Conservation (phyloP, 2,329 filamentous ascomycete genomes). For the Neurospora sp. region DNA sequence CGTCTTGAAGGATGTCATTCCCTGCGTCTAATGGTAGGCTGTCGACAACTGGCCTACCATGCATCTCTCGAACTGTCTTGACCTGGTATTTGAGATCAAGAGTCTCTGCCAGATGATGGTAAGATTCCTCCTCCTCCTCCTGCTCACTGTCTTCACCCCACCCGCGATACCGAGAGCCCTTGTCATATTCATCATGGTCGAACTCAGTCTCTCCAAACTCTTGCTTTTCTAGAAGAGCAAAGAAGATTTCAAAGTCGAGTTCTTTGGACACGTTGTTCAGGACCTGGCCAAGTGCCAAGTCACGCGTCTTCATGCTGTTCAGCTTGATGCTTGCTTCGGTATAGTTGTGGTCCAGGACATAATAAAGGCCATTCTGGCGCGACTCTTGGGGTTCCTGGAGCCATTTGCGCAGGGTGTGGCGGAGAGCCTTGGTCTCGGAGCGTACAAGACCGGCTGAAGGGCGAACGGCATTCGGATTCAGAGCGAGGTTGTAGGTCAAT, state of each 20-base stretch:
- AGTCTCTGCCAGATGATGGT: conserved; percentile 6
- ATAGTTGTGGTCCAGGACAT: conserved; percentile 26
- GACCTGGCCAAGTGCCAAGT: conserved; percentile 18
- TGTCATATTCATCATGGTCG: background rate
- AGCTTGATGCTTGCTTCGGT: conserved; percentile 23
- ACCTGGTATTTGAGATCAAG: conserved; percentile 3
- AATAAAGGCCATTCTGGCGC: conserved; percentile 16
- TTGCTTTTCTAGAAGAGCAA: conserved; percentile 23
- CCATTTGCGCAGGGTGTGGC: conserved; percentile 20
- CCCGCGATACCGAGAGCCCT: no score
- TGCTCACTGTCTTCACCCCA: background rate
- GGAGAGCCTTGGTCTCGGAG: conserved; percentile 10
- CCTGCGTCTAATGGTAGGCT: background rate
- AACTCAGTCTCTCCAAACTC: conserved; percentile 14
- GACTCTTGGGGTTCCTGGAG: conserved; percentile 4
- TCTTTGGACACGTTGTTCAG: conserved; percentile 18
- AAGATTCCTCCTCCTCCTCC: conserved; percentile 3
- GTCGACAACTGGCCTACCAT: conserved; percentile 15
- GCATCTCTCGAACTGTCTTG: conserved; percentile 20
- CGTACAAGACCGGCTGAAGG: conserved; percentile 11
- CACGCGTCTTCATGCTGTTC: conserved; percentile 19
- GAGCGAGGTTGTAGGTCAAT: background rate
- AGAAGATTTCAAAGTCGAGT: conserved; percentile 23
- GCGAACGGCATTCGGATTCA: background rate
- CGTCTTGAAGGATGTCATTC: background rate